Evolutionary conservation across 495 filamentous ascomycete species (phyloP).

Genomic region (Podospora pseudocomata): DNA sequence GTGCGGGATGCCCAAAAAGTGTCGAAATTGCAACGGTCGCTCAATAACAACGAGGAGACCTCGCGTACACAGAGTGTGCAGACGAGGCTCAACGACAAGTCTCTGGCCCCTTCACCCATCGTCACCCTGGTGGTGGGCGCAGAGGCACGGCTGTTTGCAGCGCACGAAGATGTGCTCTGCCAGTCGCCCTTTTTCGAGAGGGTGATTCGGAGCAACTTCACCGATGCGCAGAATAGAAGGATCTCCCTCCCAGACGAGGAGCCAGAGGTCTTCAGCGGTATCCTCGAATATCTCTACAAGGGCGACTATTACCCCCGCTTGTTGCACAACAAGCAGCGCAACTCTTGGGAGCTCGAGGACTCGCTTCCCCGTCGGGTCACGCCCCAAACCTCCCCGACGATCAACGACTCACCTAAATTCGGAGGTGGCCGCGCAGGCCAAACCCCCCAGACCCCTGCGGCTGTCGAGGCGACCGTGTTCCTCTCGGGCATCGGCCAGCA

Average conservation of each 20-base stretch:
- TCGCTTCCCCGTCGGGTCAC: conserved; percentile 38
- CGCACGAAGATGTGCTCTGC: conserved; percentile 82
- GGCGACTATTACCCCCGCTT: conserved; percentile 85
- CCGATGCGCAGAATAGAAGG: conserved; percentile 58
- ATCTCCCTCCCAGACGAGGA: conserved; percentile 81
- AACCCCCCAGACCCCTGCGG: conserved; percentile 37
- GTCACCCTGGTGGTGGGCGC: conserved; percentile 76
- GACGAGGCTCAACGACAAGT: conserved; percentile 46
- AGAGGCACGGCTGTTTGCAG: conserved; percentile 83
- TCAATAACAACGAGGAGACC: conserved; percentile 34
- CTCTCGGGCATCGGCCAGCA: conserved; percentile 60
- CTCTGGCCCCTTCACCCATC: conserved; percentile 62
- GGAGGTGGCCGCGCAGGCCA: conserved; percentile 52
- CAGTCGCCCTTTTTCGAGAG: conserved; percentile 76
- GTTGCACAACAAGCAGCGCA: conserved; percentile 61
- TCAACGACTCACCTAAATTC: conserved; percentile 35
- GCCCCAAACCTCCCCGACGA: conserved; percentile 35
- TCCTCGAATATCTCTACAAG: conserved; percentile 93
- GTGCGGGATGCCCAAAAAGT: conserved; percentile 68
- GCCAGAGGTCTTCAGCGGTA: conserved; percentile 82
- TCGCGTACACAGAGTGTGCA: conserved; percentile 32
- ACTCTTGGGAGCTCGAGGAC: conserved; percentile 72
- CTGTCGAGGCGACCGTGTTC: conserved; percentile 72
- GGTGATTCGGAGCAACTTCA: conserved; percentile 58
- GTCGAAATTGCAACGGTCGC: conserved; percentile 63